phyloP scores from a whole-genome alignment of 2,329 filamentous ascomycete species.

The Lasiodiplodia theobromae region DNA sequence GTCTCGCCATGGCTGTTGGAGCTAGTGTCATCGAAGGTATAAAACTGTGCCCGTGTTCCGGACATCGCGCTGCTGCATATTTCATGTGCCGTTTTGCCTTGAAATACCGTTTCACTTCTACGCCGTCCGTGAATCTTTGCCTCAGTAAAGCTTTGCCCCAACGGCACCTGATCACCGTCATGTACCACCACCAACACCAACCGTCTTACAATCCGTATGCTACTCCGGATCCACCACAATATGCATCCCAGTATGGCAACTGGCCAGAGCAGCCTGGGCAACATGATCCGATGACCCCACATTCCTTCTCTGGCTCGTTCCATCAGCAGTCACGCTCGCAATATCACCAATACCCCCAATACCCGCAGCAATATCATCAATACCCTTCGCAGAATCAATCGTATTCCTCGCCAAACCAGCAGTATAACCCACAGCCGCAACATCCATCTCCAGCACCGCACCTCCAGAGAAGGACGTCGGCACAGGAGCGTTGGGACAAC shows the following conservation, averaged over 20 bases:
- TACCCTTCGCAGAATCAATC: background rate
- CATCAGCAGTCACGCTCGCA: slow-evolving; percentile 9
- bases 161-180: background rate
- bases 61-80: background rate
- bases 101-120: background rate
- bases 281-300: background rate
- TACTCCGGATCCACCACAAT: slow-evolving; percentile 18
- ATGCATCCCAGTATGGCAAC: slow-evolving; percentile 20
- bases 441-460: background rate
- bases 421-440: background rate
- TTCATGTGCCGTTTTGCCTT: background rate
- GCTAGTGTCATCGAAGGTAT: background rate
- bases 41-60: slow-evolving; percentile 1
- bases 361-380: slow-evolving; percentile 9
- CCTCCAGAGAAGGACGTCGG: slow-evolving; percentile 7
- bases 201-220: slow-evolving; percentile 23
- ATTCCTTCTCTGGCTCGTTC: slow-evolving; percentile 13
- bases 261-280: slow-evolving; percentile 9
- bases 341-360: slow-evolving; percentile 12
- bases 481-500: slow-evolving; percentile 28
- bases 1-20: slow-evolving; percentile 1
- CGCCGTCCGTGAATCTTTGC: background rate
- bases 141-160: background rate
- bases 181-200: slow-evolving; percentile 28
- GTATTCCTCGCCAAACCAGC: background rate